phyloP scores from a whole-genome alignment of 805 yeast species.

The Yarrowia phangngaensis region DNA sequence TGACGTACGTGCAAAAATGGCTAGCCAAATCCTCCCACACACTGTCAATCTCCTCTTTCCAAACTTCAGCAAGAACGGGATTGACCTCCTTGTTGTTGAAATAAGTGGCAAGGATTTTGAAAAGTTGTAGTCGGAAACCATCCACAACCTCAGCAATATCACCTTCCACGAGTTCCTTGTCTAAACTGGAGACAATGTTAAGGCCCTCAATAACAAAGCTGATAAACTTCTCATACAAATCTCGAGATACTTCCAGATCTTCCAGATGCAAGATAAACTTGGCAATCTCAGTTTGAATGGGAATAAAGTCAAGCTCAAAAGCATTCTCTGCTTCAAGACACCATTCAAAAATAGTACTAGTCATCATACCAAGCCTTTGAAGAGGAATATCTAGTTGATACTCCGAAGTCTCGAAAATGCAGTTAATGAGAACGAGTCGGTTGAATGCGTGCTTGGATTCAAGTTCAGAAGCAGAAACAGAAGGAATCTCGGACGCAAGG shows the following conservation, averaged over 20 bases:
- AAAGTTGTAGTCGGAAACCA: slow-evolving; percentile 21
- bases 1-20: slow-evolving; percentile 11
- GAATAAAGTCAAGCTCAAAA: slow-evolving; percentile 52
- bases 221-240: slow-evolving; percentile 17
- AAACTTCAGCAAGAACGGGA: slow-evolving; percentile 8
- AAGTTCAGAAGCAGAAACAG: slow-evolving; percentile 10
- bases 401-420: slow-evolving; percentile 9
- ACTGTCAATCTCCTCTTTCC: slow-evolving; percentile 23
- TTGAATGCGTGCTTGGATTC: slow-evolving; percentile 16
- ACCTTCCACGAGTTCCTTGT: slow-evolving; percentile 8
- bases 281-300: slow-evolving; percentile 51
- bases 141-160: slow-evolving; percentile 24
- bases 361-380: slow-evolving; percentile 61
- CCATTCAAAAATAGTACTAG: slow-evolving; percentile 55
- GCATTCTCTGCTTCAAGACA: slow-evolving; percentile 54
- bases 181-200: slow-evolving; percentile 13
- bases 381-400: slow-evolving; percentile 44
- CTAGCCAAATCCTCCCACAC: slow-evolving; percentile 20
- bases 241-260: slow-evolving; percentile 9
- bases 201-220: slow-evolving; percentile 13
- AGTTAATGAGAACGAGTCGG: slow-evolving; percentile 12
- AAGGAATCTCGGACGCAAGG: slow-evolving; percentile 25
- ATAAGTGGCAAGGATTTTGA: slow-evolving; percentile 21
- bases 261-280: slow-evolving; percentile 41
- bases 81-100: slow-evolving; percentile 26